Evolutionary conservation across 2,329 filamentous ascomycete species (phyloP), one percentile per base, ranked within the genome.

Genomic region (Colletotrichum trifolii): DNA sequence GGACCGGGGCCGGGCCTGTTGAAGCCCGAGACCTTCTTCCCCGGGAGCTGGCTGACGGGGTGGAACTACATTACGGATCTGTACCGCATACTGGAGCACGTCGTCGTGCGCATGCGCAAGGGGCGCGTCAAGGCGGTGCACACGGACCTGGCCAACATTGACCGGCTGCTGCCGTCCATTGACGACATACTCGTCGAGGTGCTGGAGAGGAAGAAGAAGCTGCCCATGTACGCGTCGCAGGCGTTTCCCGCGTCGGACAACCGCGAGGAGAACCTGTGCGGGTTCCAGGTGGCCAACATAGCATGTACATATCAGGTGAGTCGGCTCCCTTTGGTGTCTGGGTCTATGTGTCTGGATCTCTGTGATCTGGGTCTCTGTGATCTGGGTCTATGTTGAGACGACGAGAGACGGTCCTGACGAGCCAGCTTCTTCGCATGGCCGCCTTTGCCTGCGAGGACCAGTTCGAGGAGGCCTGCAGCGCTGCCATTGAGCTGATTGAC

Each of bases 41-140:
- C 50, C 7, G 67, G 67, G 13, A 67, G 67, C 61, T 87, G 85
- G 85, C 73, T 87, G 8, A 77, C 79, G 46, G 85, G 85, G 15
- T 87, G 83, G 83, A 87, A 87, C 71, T 86, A 86, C 63, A 83
- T 81, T 7, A 86, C 83, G 0, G 84, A 87, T 69, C 73, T 87
- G 0, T 87, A 87, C 69, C 81, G 84, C 6, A 77, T 87, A 8
- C 73, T 88, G 13, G 85, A 87, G 69, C 83, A 87, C 67, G 81
- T 79, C 10, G 64, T 77, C 48, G 71, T 67, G n/a, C 71, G 69
- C 10, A 12, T 68, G 69, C 40, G 57, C 45, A 56, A 67, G 50
- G 46, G 47, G 36, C 53, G 60, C 8, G 64, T 68, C 35, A 60
- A 63, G 54, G 63, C 65, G 17, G 55, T 66, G 11, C 40, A 67